Conservation (phyloP, 1,139 yeast species). For the Yamadazyma taylorii region DNA sequence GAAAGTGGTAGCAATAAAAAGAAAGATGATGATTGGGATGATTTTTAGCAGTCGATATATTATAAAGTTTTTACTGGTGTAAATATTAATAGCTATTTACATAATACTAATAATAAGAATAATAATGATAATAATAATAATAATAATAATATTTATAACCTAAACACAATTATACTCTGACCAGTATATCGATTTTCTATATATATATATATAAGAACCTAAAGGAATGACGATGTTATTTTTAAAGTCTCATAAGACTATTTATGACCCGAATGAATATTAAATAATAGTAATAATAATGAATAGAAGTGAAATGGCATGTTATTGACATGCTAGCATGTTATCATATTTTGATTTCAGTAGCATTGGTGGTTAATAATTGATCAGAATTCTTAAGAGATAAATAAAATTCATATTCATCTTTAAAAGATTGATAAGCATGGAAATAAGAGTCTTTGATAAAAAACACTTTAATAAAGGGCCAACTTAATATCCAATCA, state of each 20-base stretch:
- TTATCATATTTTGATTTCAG: conserved; percentile 2
- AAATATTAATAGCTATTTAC: no score
- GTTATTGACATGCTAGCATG: no score
- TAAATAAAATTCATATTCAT: conserved; percentile 30
- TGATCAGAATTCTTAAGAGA: conserved; percentile 12
- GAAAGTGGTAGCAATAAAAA: conserved; percentile 33
- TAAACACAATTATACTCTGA: not conserved
- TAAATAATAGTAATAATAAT: not conserved
- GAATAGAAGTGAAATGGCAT: not conserved
- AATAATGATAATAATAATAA: no score
- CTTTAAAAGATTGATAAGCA: conserved; percentile 38
- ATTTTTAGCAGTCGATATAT: conserved; percentile 25
- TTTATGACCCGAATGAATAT: no score
- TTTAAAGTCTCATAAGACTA: no score
- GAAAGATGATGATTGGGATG: conserved; percentile 48
- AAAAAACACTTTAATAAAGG: conserved; percentile 42
- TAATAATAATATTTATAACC: no score
- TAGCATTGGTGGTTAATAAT: not conserved
- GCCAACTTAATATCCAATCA: conserved; percentile 58
- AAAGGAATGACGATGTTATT: no score
- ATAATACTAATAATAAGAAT: not conserved
- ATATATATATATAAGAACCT: no score
- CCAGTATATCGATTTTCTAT: no score
- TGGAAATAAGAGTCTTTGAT: conserved; percentile 60
- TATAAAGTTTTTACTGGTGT: no score